Base-by-base conservation (phyloP, 1,139 yeast species). In the Hyphopichia pseudoburtonii region DNA sequence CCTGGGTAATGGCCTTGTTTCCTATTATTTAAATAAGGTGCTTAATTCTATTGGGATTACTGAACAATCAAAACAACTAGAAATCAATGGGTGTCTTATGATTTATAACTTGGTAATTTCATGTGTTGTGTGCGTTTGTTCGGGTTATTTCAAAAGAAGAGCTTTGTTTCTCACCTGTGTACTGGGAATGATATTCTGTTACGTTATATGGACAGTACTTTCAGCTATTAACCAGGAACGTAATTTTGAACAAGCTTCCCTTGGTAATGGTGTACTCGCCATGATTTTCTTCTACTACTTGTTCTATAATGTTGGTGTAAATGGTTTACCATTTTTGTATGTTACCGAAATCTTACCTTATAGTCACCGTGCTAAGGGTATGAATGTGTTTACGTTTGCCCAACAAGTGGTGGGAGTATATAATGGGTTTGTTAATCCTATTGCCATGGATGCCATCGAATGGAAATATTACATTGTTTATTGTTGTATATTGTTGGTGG, bases 401-500 rank as follows among this genome's bases (percentile, higher is more conserved):
- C 63, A 57, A 40, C 60, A 62, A 21, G 16, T 51, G 16, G 44
- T 53, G 12, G 37, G 48, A 28, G 37, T 56, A 36, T 57, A 47
- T 42, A 59, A 59, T 40, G 60, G 77, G 29, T 78, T 71, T 50
- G 80, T 77, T 36, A 77, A 77, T 48, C 77, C 83, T 5, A 67
- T 79, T 50, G 85, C 82, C 24, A 71, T 79, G 78, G 78, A 70
- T 41, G 73, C 73, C 26, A 73, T 79, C 45, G 66, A 64, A 28
- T 78, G 82, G 82, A 77, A 74, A 50, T 79, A 77, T 60, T 79
- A 79, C 54, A 76, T 78, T 46, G 80, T 79, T 8, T 77, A 56
- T 57, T 60, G 73, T 45, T 63, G 70, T 53, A 48, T 64, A 27
- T 47, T 70, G 30, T 64, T 57, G 1, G 66, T 64, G 31, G 75